Evolutionary conservation across 306 rosid species (phyloP), one percentile per base, ranked within the genome.

Genomic region (Dryas octopetala): DNA sequence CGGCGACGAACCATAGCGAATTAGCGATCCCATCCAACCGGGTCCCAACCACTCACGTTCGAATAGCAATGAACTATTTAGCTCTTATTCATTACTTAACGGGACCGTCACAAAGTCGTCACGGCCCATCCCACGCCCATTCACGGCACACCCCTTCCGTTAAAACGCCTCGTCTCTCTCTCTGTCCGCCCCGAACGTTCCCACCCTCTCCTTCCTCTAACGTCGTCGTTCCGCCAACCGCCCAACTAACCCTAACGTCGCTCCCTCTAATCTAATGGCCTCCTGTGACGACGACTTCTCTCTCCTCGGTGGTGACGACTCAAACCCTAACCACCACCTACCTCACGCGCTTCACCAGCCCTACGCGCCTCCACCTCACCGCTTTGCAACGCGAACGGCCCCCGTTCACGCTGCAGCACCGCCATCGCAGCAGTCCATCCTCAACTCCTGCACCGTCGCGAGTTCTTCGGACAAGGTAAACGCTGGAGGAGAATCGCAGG

Each of bases 271-370:
- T 78, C 85, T 73, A 49, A 91, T 88, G 97, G 96, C 96, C 51
- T 89, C 96, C 86, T 89, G 96, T 90, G 96, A 87, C 87, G 98
- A 95, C 86, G 98, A 93, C 80, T 94, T 88, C 91, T 84, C 97
- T 28, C 86, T 95, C 83, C 93, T 95, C 93, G 87, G 77, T 93
- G 84, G 77, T 32, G 92, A 91, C 83, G 96, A 89, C 19, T 81
- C 92, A 15, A 71, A 62, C 77, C 28, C 82, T 53, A 70, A 65
- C 78, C 77, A 55, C 73, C 80, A 76, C 53, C 60, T n/a, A 32
- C 59, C 74, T n/a, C 82, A 80, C 48, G 78, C 75, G 61, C 70
- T 82, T 61, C 92, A 83, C 77, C 93, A 82, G 38, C 23, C 89
- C 70, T 91, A 85, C 83, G 84, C 91, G 19, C 78, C 91, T 28